phyloP scores from a whole-genome alignment of 2,329 filamentous ascomycete genomes.

The Cladosporium sphaerospermum region DNA sequence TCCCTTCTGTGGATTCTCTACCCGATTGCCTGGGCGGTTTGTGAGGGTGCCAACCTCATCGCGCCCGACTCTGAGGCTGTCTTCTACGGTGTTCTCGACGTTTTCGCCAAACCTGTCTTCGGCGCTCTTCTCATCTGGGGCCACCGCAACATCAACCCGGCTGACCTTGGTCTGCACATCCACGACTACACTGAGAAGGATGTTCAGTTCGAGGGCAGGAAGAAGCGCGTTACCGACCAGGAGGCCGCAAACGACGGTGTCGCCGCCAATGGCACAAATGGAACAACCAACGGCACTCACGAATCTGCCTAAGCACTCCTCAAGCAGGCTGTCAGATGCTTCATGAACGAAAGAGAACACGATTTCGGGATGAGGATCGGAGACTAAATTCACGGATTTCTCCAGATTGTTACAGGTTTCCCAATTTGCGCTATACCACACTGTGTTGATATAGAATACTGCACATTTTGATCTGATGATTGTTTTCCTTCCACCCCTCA shows the following conservation, averaged over 20 bases:
- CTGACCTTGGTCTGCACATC: conserved; percentile 49
- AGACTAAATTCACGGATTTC: no score
- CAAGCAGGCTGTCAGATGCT: no score
- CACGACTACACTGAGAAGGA: conserved; percentile 42
- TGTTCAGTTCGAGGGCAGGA: conserved; percentile 13
- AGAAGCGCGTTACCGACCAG: conserved; percentile 19
- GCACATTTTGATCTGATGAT: no score
- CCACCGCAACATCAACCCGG: conserved; percentile 56
- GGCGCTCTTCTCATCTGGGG: conserved; percentile 55
- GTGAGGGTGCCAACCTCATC: conserved; percentile 60
- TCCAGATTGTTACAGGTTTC: no score
- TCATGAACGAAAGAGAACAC: no score
- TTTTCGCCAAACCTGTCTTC: conserved; percentile 60
- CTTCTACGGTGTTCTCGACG: conserved; percentile 63
- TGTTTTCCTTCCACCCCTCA: no score
- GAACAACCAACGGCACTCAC: no score
- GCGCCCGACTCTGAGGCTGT: conserved; percentile 60
- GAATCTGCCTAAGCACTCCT: no score
- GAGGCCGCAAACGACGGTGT: conserved; percentile 24
- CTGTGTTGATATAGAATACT: no score
- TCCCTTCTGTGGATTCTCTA: conserved; percentile 59
- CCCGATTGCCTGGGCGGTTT: conserved; percentile 57
- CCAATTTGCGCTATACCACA: no score
- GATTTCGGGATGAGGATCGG: no score
- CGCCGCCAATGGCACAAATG: no score